phyloP scores from a whole-genome alignment of 345 rosid genomes.

The Nasturtium officinale region DNA sequence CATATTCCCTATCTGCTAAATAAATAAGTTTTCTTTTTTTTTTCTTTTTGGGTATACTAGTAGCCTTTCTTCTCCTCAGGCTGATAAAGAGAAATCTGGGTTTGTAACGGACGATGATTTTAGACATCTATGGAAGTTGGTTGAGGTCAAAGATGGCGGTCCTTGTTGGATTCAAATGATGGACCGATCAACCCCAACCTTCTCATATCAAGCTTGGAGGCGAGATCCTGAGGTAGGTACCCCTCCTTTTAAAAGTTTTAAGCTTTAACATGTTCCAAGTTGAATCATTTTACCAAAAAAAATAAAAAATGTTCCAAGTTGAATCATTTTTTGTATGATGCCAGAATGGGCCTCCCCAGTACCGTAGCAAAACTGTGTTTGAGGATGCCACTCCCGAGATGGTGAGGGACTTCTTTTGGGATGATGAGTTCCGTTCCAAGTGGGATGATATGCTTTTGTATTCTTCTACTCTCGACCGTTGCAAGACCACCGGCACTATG shows the following conservation, averaged over 20 bases:
- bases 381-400: conserved; percentile 90
- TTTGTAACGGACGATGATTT: conserved; percentile 69
- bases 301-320: too few relatives aligned
- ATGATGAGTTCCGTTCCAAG: conserved; percentile 72
- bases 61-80: neutral
- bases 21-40: too few relatives aligned
- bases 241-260: neutral
- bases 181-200: conserved; percentile 73
- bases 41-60: too few relatives aligned
- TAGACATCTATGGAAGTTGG: conserved; percentile 64
- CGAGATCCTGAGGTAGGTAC: conserved; percentile 90
- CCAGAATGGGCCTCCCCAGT: conserved; percentile 88
- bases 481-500: conserved; percentile 77
- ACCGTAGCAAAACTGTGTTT: conserved; percentile 80
- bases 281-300: neutral
- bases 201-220: conserved; percentile 90
- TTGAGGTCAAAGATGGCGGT: conserved; percentile 88
- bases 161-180: conserved; percentile 97
- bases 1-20: too few relatives aligned
- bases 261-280: neutral
- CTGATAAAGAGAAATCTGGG: conserved; percentile 40
- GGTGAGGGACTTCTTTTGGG: conserved; percentile 98
- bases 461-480: conserved; percentile 65
- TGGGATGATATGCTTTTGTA: conserved; percentile 92
- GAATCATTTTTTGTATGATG: too few relatives aligned